Evolutionary conservation across 108 stramenopile genomes (phyloP), one percentile per base, ranked within the genome.

Genomic region (Poteriospumella lacustris): DNA sequence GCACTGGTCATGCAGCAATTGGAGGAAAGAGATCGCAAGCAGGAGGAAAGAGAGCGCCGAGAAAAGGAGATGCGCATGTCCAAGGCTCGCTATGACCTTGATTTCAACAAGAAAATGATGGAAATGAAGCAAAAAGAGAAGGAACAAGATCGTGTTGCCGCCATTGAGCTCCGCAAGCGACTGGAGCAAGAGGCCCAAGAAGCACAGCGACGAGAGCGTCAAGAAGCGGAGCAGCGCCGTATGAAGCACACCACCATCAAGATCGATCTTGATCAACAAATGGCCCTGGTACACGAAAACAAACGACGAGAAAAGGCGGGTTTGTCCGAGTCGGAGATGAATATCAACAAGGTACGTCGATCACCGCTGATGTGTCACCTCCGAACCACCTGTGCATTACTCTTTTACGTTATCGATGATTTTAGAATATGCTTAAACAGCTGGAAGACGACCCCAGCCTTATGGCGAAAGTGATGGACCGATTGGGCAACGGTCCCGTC

Each of bases 1-100:
- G 3, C 9, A 3, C 9, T 31, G 36, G 24, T 64, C 33, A 3
- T 64, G 12, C 31, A 19, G 9, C 3, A 64, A 24, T 5, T 64
- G 15, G 60, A 3, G 60, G 60, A 64, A 24, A 64, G 36, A 64
- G 60, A 64, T 64, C 60, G 60, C 29, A 5, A 9, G 60, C 33
- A 64, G 9, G 9, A 64, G 9, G 60, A 64, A 24, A 3, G 36
- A 64, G 60, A 64, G 31, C 15, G 31, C 5, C 36, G 28, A 34
- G 36, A 64, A 64, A 19, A 64, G 5, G 60, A 64, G 47, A 9
- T 15, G 47, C 47, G 47, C 19, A 9, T 9, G 15, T 15, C 9
- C 15, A 52, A 52, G 47, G 19, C 19, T 52, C 47, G 19, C 9
- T 9, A 52, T 19, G 19, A 19, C 47, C 9, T 52, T 9, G 15